A percentile compares a stretch with the other conserved stretches of the same genome.
Evolutionary conservation across 1,139 yeast genomes (phyloP).

Genomic region (Diutina ranongensis): DNA sequence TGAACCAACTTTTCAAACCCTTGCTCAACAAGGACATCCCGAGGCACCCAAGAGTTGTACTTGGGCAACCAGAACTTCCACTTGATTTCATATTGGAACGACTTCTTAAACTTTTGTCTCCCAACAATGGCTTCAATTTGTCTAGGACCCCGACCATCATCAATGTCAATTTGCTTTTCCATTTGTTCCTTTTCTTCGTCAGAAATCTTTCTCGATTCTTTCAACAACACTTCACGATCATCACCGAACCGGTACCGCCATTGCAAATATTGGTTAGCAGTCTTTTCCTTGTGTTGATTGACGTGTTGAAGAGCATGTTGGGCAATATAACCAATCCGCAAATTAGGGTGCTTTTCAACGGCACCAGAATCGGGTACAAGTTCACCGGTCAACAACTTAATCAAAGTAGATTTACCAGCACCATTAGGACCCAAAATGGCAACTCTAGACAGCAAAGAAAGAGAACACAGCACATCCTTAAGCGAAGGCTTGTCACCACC

Average conservation of each 20-base stretch:
- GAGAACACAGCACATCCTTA: conserved; percentile 68
- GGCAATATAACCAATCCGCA: conserved; percentile 97
- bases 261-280: conserved; percentile 94
- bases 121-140: conserved; percentile 90
- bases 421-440: conserved; percentile 97
- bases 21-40: conserved; percentile 63
- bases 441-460: conserved; percentile 87
- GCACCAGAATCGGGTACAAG: conserved; percentile 75
- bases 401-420: conserved; percentile 96
- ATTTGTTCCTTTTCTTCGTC: conserved; percentile 75
- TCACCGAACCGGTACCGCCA: conserved; percentile 98
- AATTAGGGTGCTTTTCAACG: conserved; percentile 95
- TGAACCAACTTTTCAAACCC: conserved; percentile 87
- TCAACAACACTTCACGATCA: conserved; percentile 90
- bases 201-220: conserved; percentile 82
- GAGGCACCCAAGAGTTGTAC: conserved; percentile 88
- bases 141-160: conserved; percentile 85
- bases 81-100: conserved; percentile 93
- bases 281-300: conserved; percentile 92
- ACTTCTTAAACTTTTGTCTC: conserved; percentile 90
- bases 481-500: conserved; percentile 82
- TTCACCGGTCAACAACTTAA: conserved; percentile 88
- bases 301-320: conserved; percentile 98
- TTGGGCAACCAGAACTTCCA: conserved; percentile 93
- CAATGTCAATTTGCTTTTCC: conserved; percentile 67